phyloP scores from a whole-genome alignment of 257 asterid genomes.

The Avicennia marina region DNA sequence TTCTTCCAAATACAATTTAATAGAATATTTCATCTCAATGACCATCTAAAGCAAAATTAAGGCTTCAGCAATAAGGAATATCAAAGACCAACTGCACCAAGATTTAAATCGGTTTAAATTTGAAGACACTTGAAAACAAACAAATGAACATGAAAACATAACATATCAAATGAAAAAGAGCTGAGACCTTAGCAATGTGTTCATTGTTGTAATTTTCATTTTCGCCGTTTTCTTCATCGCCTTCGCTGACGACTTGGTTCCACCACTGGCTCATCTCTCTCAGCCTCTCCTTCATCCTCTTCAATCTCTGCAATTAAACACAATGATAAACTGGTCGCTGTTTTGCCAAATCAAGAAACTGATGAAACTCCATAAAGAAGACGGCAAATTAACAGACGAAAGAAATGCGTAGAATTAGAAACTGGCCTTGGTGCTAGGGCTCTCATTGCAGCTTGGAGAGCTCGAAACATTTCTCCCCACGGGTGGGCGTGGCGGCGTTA shows the following conservation, averaged over 20 bases:
- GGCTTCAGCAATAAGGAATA: too few species aligned
- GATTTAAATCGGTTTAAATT: too few species aligned
- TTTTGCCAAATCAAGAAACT: too few species aligned
- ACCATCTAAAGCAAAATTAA: too few species aligned
- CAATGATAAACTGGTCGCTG: too few species aligned
- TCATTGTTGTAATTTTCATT: background rate
- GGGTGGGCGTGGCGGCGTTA: constrained; percentile 32
- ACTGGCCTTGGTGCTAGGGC: constrained; percentile 29
- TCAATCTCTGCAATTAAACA: constrained; percentile 50
- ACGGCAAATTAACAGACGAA: background rate
- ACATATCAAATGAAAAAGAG: too few species aligned
- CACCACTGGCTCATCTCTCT: constrained; percentile 38
- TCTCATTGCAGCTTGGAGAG: constrained; percentile 23
- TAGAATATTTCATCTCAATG: too few species aligned
- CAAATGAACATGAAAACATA: too few species aligned
- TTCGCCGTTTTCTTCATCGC: constrained; percentile 18
- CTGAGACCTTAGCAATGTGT: constrained; percentile 29
- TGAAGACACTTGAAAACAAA: too few species aligned
- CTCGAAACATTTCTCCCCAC: too few species aligned
- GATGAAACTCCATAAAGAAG: background rate
- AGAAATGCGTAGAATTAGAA: background rate
- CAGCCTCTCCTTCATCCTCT: constrained; percentile 32
- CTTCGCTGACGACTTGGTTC: constrained; percentile 30
- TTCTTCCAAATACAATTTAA: too few species aligned
- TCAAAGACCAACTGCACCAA: too few species aligned